Evolutionary conservation across 169 alveolate species (phyloP), one percentile per base, ranked within the genome.

Genomic region (Eimeria necatrix): DNA sequence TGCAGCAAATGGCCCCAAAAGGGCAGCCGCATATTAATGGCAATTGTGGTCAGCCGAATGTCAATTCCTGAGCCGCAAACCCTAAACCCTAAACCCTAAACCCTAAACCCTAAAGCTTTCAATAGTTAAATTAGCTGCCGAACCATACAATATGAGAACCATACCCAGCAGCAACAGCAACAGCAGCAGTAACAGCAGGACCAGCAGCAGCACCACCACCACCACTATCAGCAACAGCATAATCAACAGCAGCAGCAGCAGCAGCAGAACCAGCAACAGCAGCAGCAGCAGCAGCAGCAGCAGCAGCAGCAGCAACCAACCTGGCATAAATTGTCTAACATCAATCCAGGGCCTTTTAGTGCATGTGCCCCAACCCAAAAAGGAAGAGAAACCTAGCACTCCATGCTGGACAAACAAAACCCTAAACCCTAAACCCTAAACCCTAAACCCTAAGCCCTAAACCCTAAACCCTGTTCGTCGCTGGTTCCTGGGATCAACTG

Each of bases 1-100:
- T 73, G 91, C 80, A 93, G 76, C 16, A 76, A 20, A 64, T 93
- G 93, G 52, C 95, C 74, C 51, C 46, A 51, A 48, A 93, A 93
- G 61, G 95, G 93, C 59, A 48, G 59, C 60, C 93, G 93, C 74
- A 78, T 71, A 59, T 76, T 93, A 14, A 64, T 24, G 51, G 49
- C 53, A 41, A 80, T 86, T 18, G 95, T 93, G 10, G 93, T 59
- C 61, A 80, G n/a, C 9, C 95, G 93, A 49, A 76, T 52, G n/a
- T 60, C 61, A 46, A 78, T 3, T 4, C 86, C 95, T 93, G 95
- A 9, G 51, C 51, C 59, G 14, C 8, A 41, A 14, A 73, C 14
- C 46, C 8, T 14, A 73, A 73, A 73, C 64, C 20, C 14, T 8
- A 8, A 56, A 56, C 64, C n/a, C n/a, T n/a, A n/a, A n/a, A n/a